Conservation (phyloP, 2,329 filamentous ascomycete species). For the Trichoderma harzianum region DNA sequence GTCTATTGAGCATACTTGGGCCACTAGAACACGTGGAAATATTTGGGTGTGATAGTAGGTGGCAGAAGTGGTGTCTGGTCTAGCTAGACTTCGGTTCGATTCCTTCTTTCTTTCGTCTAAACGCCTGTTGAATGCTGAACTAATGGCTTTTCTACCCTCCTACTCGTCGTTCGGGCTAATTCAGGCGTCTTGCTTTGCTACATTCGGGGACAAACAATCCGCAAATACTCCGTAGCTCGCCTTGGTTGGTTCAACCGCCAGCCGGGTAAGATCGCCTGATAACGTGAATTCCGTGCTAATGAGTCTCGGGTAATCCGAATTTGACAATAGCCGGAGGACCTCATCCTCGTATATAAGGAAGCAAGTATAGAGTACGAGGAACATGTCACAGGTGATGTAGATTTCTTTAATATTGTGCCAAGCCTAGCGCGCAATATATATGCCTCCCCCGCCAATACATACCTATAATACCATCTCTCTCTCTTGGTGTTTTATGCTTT, state of each 20-base stretch:
- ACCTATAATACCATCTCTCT: not conserved
- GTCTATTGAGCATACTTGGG: not conserved
- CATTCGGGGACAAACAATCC: not conserved
- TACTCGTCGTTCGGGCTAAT: not conserved
- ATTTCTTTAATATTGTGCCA: not conserved
- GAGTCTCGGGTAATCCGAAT: slow-evolving; percentile 11
- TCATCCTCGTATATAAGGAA: not conserved
- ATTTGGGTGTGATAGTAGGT: not conserved
- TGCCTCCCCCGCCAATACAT: not conserved
- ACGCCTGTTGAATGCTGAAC: not conserved
- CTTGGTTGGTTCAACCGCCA: not conserved
- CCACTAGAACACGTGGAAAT: not conserved
- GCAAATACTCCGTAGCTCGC: not conserved
- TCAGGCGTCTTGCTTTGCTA: not conserved
- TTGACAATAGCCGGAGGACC: slow-evolving; percentile 8
- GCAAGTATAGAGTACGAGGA: not conserved
- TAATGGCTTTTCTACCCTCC: not conserved
- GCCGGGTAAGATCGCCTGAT: not conserved
- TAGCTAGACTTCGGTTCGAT: not conserved
- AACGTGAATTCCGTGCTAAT: not conserved
- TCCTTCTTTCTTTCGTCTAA: not conserved
- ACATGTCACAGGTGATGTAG: not conserved
- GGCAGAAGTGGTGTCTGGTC: not conserved
- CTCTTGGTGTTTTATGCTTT: not conserved
- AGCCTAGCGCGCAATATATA: not conserved